Evolutionary conservation across 1,284 basidiomycete genomes (phyloP), one percentile per base, ranked within the genome.

Genomic region (Ustilago shanxiensis): DNA sequence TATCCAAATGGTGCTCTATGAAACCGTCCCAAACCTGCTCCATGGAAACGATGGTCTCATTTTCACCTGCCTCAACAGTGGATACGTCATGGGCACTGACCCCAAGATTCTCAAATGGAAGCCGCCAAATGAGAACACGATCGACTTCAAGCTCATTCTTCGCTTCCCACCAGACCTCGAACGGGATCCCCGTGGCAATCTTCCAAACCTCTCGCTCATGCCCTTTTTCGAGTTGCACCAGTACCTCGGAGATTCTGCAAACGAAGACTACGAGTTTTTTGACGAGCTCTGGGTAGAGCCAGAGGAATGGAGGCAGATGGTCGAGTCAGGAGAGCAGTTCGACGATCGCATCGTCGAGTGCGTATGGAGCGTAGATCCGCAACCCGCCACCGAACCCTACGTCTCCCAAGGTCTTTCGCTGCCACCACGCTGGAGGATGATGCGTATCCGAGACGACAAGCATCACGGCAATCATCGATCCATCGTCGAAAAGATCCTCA

Each of bases 11-110:
- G 94, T 99, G 11, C 92, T 98, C 80, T 89, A 89, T 51, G 89
- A 92, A 53, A 92, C 94, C 68, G 92, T 99, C 41, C 94, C 95
- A 2, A 89, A 89, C n/a, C 88, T 99, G 3, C 91, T 95, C 77
- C 97, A 99, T 84, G 95, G 92, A 6, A 96, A 93, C 79, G 97
- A 99, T 82, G 97, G 97, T 0, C 90, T 99, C 67, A 98, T 99
- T 80, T 99, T 98, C 85, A 99, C 97, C 0, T 93, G 93, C 82
- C 93, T 93, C 10, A 92, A 91, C 83, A 91, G 93, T 6, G 91
- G 91, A 0, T 99, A 99, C 81, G 89, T 90, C 3, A 89, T 93
- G n/a, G 96, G 94, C 0, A 99, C 97, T 11, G 96, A 99, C 85
- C 87, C 88, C 7, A 94, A 94, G 76, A 95, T 99, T 41, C 79